Percentiles rank a stretch among this genome's conserved stretches.
Evolutionary conservation across 2,329 filamentous ascomycete genomes (phyloP).

Genomic region (Xylariaceae sp.): DNA sequence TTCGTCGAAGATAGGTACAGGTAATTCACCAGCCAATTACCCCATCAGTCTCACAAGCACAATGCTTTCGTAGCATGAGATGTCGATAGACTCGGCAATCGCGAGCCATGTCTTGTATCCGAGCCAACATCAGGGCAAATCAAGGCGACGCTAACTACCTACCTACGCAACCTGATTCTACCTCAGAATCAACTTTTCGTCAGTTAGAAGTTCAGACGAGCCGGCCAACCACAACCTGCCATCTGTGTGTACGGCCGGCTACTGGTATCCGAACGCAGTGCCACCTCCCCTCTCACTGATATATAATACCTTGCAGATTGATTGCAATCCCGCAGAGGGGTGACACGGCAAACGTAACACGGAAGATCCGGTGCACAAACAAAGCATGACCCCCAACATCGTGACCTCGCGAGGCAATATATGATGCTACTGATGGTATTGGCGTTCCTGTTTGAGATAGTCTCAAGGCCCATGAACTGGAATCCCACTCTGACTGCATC

Average conservation of each 20-base stretch:
- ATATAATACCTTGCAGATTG: not conserved
- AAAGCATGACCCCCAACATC: not conserved
- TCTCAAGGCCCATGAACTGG: not conserved
- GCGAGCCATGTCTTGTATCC: slow-evolving; percentile 16
- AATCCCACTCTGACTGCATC: not conserved
- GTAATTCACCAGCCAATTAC: not conserved
- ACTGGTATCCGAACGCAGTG: slow-evolving; percentile 3
- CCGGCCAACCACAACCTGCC: not conserved
- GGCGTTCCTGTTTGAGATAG: not conserved
- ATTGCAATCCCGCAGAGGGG: slow-evolving; percentile 9
- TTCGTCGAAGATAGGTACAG: not conserved
- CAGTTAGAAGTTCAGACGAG: not conserved
- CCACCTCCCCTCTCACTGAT: not conserved
- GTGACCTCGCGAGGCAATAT: not conserved
- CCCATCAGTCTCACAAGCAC: not conserved
- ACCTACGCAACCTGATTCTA: no score
- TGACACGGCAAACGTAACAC: slow-evolving; percentile 4
- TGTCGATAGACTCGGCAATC: not conserved
- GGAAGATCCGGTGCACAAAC: not conserved
- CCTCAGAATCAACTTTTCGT: no score
- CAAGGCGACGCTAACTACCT: no score
- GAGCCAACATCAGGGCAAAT: not conserved
- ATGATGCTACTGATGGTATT: no score
- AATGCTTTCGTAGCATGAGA: not conserved
- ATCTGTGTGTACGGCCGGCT: not conserved